phyloP scores from a whole-genome alignment of 2,329 filamentous ascomycete species.

The Xylaria digitata region DNA sequence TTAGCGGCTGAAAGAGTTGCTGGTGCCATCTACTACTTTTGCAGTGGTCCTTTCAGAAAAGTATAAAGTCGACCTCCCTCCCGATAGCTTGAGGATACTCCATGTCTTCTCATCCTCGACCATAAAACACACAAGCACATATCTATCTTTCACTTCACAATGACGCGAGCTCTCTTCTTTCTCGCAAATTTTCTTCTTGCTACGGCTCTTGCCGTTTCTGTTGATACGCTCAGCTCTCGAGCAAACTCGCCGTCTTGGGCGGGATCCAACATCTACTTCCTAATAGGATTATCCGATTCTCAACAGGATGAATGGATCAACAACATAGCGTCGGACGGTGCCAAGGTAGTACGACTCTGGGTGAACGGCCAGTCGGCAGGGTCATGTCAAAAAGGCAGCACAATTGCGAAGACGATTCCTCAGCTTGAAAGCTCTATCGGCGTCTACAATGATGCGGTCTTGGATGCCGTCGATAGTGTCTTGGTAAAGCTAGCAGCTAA shows the following conservation, averaged over 20 bases:
- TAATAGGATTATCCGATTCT: constrained; percentile 45
- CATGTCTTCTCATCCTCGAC: neutral
- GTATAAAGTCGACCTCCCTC: constrained; percentile 12
- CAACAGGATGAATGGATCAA: constrained; percentile 47
- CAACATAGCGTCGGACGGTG: constrained; percentile 44
- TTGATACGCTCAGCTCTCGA: constrained; percentile 8
- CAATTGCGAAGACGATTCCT: constrained; percentile 35
- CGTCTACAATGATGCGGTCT: constrained; percentile 44
- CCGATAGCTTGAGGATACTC: neutral
- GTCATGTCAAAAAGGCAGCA: constrained; percentile 48
- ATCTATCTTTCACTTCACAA: constrained; percentile 8
- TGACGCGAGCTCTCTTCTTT: constrained; percentile 9
- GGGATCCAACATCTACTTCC: constrained; percentile 48
- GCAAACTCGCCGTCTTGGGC: constrained; percentile 43
- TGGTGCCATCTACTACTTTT: too few relatives aligned
- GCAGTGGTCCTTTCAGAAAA: too few relatives aligned
- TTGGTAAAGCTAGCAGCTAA: constrained; percentile 46
- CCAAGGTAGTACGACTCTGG: constrained; percentile 50
- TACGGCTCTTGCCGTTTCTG: constrained; percentile 7
- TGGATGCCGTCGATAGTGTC: constrained; percentile 48
- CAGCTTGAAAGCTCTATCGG: constrained; percentile 45
- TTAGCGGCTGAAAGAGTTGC: too few relatives aligned
- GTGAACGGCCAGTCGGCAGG: constrained; percentile 42
- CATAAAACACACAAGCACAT: neutral
- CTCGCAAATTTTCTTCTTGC: constrained; percentile 8